Evolutionary conservation across 176 grass and related monocot genomes (phyloP).

Genomic region (Themeda triandra): DNA sequence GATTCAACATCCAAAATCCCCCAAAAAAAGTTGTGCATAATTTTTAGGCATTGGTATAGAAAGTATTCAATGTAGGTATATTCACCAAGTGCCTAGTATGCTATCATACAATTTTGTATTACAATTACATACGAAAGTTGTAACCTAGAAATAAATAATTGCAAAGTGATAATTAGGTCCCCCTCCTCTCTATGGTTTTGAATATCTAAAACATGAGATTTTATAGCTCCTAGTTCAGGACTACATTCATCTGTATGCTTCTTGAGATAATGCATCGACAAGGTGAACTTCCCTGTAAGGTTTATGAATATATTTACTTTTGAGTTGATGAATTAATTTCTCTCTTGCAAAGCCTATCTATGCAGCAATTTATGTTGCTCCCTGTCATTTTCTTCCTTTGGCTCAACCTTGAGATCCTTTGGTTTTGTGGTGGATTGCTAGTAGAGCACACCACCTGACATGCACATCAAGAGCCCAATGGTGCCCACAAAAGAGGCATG

Average conservation of each 20-base stretch:
- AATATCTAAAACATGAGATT: not conserved
- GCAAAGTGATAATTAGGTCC: not conserved
- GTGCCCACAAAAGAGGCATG: constrained; percentile 64
- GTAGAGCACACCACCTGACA: constrained; percentile 69
- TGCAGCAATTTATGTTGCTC: constrained; percentile 58
- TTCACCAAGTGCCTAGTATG: not conserved
- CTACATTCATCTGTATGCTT: not conserved
- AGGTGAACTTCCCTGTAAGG: not conserved
- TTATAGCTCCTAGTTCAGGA: not conserved
- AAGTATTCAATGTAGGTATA: not conserved
- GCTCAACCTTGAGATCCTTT: constrained; percentile 48
- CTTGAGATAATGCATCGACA: not conserved
- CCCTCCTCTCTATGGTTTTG: not conserved
- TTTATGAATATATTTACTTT: constrained; percentile 22
- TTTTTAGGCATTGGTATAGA: not conserved
- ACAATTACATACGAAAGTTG: not conserved
- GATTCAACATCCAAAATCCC: too few relatives aligned
- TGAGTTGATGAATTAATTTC: constrained; percentile 21
- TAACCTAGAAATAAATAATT: constrained; percentile 25
- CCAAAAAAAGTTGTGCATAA: too few relatives aligned
- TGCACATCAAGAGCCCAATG: constrained; percentile 67
- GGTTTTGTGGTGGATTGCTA: constrained; percentile 69
- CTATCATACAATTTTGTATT: constrained; percentile 14
- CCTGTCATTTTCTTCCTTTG: constrained; percentile 45
- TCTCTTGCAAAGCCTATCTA: constrained; percentile 33